Evolutionary conservation across 1,139 yeast species (phyloP).

Genomic region (Candida sojae): DNA sequence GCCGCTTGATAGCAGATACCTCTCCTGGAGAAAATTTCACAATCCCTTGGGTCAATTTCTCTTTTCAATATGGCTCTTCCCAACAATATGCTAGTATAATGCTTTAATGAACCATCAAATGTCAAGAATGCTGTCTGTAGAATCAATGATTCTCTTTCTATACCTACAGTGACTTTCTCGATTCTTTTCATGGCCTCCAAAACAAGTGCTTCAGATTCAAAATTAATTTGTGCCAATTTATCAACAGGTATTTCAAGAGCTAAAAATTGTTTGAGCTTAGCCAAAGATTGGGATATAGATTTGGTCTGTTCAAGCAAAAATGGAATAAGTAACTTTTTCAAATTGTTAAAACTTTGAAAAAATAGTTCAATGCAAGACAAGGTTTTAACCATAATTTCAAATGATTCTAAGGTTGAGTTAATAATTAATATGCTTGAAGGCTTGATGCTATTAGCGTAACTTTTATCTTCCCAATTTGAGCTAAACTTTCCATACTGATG

Average conservation of each 20-base stretch:
- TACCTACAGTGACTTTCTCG: constrained; percentile 39
- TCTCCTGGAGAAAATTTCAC: constrained; percentile 39
- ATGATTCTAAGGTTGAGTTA: constrained; percentile 22
- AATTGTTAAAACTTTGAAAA: constrained; percentile 38
- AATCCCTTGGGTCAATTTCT: constrained; percentile 30
- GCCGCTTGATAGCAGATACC: constrained; percentile 46
- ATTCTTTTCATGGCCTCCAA: constrained; percentile 34
- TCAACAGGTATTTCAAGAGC: constrained; percentile 27
- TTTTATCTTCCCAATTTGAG: constrained; percentile 30
- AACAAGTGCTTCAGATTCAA: constrained; percentile 11
- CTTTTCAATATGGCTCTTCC: constrained; percentile 47
- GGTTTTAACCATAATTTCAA: constrained; percentile 24
- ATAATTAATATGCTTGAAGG: constrained; percentile 22
- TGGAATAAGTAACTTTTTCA: constrained; percentile 41
- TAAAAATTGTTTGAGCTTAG: constrained; percentile 26
- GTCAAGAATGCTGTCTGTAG: constrained; percentile 32
- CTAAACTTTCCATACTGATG: constrained; percentile 1
- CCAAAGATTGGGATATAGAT: constrained; percentile 26
- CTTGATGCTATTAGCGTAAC: constrained; percentile 29
- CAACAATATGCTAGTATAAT: constrained; percentile 39
- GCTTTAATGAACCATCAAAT: constrained; percentile 37
- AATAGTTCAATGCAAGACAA: constrained; percentile 36
- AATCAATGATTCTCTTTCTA: constrained; percentile 35
- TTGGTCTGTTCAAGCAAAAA: constrained; percentile 33
- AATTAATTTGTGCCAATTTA: constrained; percentile 12